A percentile compares a stretch with the other conserved stretches of the same genome.
These are phyloP conservation scores for Oryza nivara DNA, from an alignment of 176 grass and related monocot species.

Conservation along the genomic window DNA sequence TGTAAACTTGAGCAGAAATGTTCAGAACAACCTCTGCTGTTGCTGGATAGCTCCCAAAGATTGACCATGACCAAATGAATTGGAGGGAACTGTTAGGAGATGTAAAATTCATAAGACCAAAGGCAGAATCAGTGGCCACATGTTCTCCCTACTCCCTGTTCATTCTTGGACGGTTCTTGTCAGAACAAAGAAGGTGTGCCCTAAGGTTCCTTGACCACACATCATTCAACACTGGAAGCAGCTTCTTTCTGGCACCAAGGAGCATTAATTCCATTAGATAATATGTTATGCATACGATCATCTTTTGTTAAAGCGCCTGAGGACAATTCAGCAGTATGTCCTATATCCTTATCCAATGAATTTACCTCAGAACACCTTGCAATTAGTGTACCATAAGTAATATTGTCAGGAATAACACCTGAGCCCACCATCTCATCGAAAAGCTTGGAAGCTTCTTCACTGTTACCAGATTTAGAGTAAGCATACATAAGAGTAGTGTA, in stretches of 20 bases:
- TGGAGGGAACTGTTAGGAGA: background rate
- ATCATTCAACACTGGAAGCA: slow-evolving; percentile 49
- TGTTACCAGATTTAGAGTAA: slow-evolving; percentile 72
- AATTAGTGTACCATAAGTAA: slow-evolving; percentile 71
- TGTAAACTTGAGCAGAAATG: slow-evolving; percentile 3
- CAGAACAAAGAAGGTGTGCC: slow-evolving; percentile 20
- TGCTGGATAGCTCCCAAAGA: slow-evolving; percentile 9
- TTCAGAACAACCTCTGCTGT: slow-evolving; percentile 21
- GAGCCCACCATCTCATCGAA: slow-evolving; percentile 73
- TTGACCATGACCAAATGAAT: slow-evolving; percentile 19
- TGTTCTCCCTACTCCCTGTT: background rate
- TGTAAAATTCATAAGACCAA: slow-evolving; percentile 20
- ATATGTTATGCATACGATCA: slow-evolving; percentile 52
- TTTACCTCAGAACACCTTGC: slow-evolving; percentile 55
- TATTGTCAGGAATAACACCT: slow-evolving; percentile 69
- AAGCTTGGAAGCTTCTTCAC: slow-evolving; percentile 65
- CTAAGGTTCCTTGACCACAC: slow-evolving; percentile 42
- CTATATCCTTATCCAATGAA: slow-evolving; percentile 52
- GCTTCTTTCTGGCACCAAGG: slow-evolving; percentile 53
- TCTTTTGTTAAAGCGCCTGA: slow-evolving; percentile 48
- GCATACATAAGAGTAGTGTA: slow-evolving; percentile 84
- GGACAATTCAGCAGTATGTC: slow-evolving; percentile 49
- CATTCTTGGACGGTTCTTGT: slow-evolving; percentile 18
- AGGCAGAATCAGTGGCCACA: background rate
- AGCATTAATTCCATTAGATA: slow-evolving; percentile 67